These are phyloP conservation scores for Euptelea pleiosperma DNA, from an alignment of 164 flowering plant species.

Conservation along the genomic window DNA sequence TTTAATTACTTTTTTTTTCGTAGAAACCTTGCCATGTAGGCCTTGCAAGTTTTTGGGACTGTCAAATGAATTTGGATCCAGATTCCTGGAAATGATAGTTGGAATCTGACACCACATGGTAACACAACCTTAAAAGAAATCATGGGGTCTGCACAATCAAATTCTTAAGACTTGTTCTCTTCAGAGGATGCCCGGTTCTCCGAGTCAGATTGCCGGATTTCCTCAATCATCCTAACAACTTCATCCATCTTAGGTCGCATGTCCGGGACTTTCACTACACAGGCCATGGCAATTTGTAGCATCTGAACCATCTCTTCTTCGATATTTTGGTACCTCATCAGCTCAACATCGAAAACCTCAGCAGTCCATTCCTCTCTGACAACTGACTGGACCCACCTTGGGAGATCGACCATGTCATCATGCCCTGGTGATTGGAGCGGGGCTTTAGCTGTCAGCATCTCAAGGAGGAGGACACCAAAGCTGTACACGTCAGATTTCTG, in stretches of 20 bases:
- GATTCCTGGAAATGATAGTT: no score
- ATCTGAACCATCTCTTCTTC: constrained; percentile 75
- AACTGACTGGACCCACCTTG: constrained; percentile 70
- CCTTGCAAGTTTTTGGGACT: no score
- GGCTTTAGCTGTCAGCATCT: constrained; percentile 61
- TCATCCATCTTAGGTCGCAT: constrained; percentile 51
- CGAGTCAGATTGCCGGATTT: constrained; percentile 35
- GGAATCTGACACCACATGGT: no score
- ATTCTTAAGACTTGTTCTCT: constrained; percentile 23
- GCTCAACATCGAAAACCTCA: constrained; percentile 69
- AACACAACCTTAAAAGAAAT: no score
- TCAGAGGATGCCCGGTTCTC: constrained; percentile 35
- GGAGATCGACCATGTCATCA: constrained; percentile 50
- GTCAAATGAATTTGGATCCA: no score
- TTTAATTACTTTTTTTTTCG: no score
- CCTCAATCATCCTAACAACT: constrained; percentile 51
- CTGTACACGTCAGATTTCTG: constrained; percentile 70
- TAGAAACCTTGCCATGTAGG: no score
- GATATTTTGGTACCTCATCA: constrained; percentile 37
- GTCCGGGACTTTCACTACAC: constrained; percentile 49
- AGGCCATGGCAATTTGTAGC: constrained; percentile 65
- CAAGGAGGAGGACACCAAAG: constrained; percentile 67
- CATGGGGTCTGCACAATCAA: no score
- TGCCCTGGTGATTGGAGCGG: constrained; percentile 42
- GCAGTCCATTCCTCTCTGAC: constrained; percentile 74